phyloP scores from a whole-genome alignment of 495 filamentous ascomycete genomes.

The Chaetomium fimeti region DNA sequence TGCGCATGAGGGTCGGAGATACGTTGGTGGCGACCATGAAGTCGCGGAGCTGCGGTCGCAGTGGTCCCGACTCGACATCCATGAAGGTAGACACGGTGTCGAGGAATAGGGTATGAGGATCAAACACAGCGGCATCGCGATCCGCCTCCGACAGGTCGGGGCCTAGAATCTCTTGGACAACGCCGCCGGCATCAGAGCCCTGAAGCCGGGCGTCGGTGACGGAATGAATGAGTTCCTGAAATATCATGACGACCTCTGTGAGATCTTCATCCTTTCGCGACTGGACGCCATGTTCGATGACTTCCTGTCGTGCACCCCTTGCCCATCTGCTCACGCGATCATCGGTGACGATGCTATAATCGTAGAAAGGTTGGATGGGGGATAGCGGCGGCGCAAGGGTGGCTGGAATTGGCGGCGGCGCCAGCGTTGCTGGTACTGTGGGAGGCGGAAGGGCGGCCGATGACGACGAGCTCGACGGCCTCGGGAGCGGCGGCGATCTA shows the following conservation, averaged over 20 bases:
- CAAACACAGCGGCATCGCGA: slow-evolving; percentile 46
- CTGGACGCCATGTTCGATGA: slow-evolving; percentile 51
- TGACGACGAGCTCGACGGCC: slow-evolving; percentile 49
- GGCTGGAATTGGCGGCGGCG: slow-evolving; percentile 6
- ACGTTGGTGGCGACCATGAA: slow-evolving; percentile 71
- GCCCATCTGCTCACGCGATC: slow-evolving; percentile 47
- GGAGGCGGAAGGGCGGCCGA: slow-evolving; percentile 21
- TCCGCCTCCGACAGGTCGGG: slow-evolving; percentile 50
- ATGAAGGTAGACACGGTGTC: slow-evolving; percentile 75
- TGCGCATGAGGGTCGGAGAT: slow-evolving; percentile 68
- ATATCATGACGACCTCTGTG: slow-evolving; percentile 64
- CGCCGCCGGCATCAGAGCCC: slow-evolving; percentile 64
- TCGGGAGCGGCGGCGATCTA: slow-evolving; percentile 40
- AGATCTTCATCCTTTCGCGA: slow-evolving; percentile 65
- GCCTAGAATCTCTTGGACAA: slow-evolving; percentile 72
- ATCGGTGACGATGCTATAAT: slow-evolving; percentile 52
- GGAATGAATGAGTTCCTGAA: slow-evolving; percentile 79
- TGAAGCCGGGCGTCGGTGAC: slow-evolving; percentile 66
- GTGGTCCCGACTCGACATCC: slow-evolving; percentile 57
- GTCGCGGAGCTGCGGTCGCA: slow-evolving; percentile 45
- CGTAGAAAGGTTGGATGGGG: slow-evolving; percentile 42
- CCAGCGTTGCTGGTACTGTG: background rate
- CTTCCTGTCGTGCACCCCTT: slow-evolving; percentile 50
- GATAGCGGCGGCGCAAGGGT: slow-evolving; percentile 27
- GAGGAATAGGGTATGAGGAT: slow-evolving; percentile 71